Evolutionary conservation across 352 stramenopile genomes (phyloP).

Genomic region (Pythium guiyangense): DNA sequence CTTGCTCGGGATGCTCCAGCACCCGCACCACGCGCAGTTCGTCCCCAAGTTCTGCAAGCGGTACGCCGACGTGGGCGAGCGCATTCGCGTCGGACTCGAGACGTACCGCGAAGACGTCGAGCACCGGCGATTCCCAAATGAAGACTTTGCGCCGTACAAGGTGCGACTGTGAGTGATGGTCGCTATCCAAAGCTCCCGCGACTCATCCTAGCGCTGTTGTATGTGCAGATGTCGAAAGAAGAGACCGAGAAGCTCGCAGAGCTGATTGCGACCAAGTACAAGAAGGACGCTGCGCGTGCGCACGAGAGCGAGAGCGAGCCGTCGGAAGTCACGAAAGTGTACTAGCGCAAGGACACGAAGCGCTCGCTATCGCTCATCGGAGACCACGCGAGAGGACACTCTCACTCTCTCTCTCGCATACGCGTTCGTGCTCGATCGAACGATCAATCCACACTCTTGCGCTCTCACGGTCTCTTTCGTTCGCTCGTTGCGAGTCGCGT

Average conservation of each 20-base stretch:
- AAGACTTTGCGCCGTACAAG: slow-evolving; percentile 95
- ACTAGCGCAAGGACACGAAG: slow-evolving; percentile 34
- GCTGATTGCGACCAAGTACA: slow-evolving; percentile 60
- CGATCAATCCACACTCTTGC: too few relatives aligned
- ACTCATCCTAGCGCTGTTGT: background rate
- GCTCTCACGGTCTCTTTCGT: too few relatives aligned
- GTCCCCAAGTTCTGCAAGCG: slow-evolving; percentile 99
- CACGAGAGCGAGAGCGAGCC: slow-evolving; percentile 22
- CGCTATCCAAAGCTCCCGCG: too few relatives aligned
- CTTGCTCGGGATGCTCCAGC: slow-evolving; percentile 96
- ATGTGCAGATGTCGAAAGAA: slow-evolving; percentile 69
- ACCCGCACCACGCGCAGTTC: slow-evolving; percentile 95
- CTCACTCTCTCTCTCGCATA: too few relatives aligned
- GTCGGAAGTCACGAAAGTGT: slow-evolving; percentile 79
- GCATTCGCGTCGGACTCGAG: slow-evolving; percentile 91
- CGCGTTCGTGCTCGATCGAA: too few relatives aligned
- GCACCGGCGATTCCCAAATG: slow-evolving; percentile 90
- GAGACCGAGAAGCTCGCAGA: slow-evolving; percentile 68
- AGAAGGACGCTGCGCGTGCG: slow-evolving; percentile 16
- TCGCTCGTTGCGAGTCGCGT: too few relatives aligned
- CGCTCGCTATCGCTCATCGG: too few relatives aligned
- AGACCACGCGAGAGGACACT: too few relatives aligned
- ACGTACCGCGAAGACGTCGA: slow-evolving; percentile 97
- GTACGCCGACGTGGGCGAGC: slow-evolving; percentile 94
- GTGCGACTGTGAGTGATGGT: slow-evolving; percentile 16